Evolutionary conservation across 208 protist genomes (phyloP).

Genomic region (Acanthamoeba rhysodes): DNA sequence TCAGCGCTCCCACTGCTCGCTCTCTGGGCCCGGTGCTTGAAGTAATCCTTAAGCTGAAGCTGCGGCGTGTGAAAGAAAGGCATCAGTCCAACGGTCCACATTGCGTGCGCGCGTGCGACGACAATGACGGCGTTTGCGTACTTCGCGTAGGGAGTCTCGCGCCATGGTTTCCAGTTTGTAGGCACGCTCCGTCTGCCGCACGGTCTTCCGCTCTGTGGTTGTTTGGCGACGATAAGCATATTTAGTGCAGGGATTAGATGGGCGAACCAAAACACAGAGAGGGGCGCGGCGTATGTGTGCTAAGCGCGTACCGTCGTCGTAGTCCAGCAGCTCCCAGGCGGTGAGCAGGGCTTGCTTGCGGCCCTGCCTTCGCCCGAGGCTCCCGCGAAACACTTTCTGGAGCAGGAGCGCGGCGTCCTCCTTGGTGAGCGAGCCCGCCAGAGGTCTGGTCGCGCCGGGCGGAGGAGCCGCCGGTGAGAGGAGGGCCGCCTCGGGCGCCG

Average conservation of each 20-base stretch:
- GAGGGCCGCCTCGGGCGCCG: neutral
- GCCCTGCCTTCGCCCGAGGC: constrained; percentile 41
- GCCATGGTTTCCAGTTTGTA: constrained; percentile 43
- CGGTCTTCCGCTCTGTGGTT: neutral
- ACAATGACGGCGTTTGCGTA: too few relatives aligned
- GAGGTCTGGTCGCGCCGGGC: neutral
- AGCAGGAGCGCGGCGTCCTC: constrained; percentile 29
- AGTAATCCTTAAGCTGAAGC: constrained; percentile 41
- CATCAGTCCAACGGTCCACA: neutral
- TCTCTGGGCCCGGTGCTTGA: constrained; percentile 8
- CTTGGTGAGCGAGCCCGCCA: constrained; percentile 53
- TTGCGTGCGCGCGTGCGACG: too few relatives aligned
- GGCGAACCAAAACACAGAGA: neutral
- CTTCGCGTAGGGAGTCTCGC: constrained; percentile 30
- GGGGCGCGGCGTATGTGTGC: too few relatives aligned
- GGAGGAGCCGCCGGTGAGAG: neutral
- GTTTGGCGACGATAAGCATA: neutral
- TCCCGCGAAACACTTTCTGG: constrained; percentile 25
- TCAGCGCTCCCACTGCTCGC: neutral
- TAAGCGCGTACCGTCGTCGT: neutral
- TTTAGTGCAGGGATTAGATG: neutral
- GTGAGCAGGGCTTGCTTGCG: constrained; percentile 39
- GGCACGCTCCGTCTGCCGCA: constrained; percentile 20
- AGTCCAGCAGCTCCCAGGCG: constrained; percentile 43
- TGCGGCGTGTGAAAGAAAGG: neutral